Conservation (phyloP, 495 filamentous ascomycete genomes). For the Hypoxylon lenormandii region DNA sequence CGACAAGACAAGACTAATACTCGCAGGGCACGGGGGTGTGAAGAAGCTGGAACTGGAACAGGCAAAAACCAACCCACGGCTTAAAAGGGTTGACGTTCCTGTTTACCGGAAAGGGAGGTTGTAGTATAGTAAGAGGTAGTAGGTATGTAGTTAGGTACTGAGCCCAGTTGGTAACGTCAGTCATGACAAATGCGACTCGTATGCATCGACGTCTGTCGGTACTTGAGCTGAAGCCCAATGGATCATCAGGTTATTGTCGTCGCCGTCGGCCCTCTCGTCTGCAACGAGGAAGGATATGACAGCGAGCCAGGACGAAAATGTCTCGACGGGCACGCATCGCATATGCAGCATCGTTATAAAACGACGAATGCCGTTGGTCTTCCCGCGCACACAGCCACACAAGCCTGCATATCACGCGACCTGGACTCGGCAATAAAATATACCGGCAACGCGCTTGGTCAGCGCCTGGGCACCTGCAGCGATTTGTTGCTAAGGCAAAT, state of each 20-base stretch:
- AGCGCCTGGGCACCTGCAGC: conserved; percentile 8
- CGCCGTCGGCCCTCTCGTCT: conserved; percentile 19
- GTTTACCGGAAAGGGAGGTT: conserved; percentile 36
- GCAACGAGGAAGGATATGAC: conserved; percentile 41
- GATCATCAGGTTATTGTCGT: conserved; percentile 28
- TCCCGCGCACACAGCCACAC: conserved; percentile 40
- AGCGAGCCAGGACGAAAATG: conserved; percentile 32
- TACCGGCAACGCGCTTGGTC: conserved; percentile 34
- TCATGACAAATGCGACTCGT: conserved; percentile 45
- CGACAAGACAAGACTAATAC: conserved; percentile 41
- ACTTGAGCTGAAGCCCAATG: conserved; percentile 38
- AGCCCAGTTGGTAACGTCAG: conserved; percentile 38
- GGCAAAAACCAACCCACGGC: conserved; percentile 39
- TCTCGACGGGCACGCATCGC: conserved; percentile 43
- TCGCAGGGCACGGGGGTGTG: conserved; percentile 31
- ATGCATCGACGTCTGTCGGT: conserved; percentile 42
- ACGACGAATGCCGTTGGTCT: conserved; percentile 39
- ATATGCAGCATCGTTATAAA: conserved; percentile 40
- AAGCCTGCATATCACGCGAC: conserved; percentile 45
- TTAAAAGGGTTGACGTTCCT: conserved; percentile 41
- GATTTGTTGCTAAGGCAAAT: neutral
- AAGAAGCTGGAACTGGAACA: conserved; percentile 38
- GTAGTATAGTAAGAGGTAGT: too few relatives aligned
- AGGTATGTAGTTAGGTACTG: conserved; percentile 36
- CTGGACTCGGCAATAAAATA: conserved; percentile 44